These are phyloP conservation scores for Apophysomyces trapeziformis DNA, from an alignment of 371 early-diverging fungal species.

Conservation along the genomic window DNA sequence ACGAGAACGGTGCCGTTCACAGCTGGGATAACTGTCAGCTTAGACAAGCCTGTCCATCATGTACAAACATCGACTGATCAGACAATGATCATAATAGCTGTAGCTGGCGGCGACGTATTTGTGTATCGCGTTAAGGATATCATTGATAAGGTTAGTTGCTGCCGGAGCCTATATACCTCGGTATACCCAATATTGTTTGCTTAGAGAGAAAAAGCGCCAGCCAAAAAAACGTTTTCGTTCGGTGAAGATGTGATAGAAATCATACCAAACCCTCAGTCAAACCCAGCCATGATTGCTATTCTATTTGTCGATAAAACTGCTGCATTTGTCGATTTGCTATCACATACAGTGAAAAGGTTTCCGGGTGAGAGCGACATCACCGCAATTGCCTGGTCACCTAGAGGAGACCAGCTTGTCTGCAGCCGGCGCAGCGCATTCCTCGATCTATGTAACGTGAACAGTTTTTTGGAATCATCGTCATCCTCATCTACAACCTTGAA, in stretches of 20 bases:
- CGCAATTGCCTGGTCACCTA: slow-evolving; percentile 32
- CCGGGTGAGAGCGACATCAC: slow-evolving; percentile 4
- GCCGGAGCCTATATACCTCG: neutral
- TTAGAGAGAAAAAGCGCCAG: neutral
- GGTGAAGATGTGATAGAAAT: slow-evolving; percentile 9
- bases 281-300: slow-evolving; percentile 13
- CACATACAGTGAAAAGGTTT: neutral
- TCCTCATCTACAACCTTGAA: no score
- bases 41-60: slow-evolving; percentile 25
- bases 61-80: slow-evolving; percentile 28
- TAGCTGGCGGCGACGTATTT: slow-evolving; percentile 18
- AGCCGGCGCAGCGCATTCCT: neutral
- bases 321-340: neutral
- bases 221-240: slow-evolving; percentile 4
- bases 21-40: slow-evolving; percentile 6
- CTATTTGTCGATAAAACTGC: neutral
- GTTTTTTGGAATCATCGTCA: no score
- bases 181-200: neutral
- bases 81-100: slow-evolving; percentile 22
- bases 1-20: slow-evolving; percentile 15
- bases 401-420: slow-evolving; percentile 26
- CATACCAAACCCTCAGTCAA: slow-evolving; percentile 14
- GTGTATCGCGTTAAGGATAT: slow-evolving; percentile 30
- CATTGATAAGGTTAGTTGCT: slow-evolving; percentile 19
- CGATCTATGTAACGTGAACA: neutral